Conservation (phyloP, 345 rosid genomes). For the Brassica incana region DNA sequence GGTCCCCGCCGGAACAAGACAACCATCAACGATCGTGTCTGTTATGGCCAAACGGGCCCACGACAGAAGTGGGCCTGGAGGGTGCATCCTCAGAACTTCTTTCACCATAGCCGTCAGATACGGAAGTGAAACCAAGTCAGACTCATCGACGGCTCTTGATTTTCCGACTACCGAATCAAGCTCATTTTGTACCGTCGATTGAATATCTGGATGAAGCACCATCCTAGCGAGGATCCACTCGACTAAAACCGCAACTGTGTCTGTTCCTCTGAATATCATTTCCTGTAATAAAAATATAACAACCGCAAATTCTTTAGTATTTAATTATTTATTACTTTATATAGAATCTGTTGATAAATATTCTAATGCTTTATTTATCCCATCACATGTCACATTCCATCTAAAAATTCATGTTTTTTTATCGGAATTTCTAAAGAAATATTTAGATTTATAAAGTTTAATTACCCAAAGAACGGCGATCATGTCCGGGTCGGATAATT, state of each 20-base stretch:
- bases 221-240: constrained; percentile 93
- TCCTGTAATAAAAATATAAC: constrained; percentile 47
- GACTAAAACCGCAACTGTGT: constrained; percentile 78
- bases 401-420: background rate
- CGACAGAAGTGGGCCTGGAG: constrained; percentile 93
- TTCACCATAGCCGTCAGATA: constrained; percentile 78
- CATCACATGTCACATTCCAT: constrained; percentile 15
- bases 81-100: constrained; percentile 81
- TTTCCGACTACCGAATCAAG: constrained; percentile 61
- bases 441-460: background rate
- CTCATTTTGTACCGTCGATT: constrained; percentile 70
- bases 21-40: constrained; percentile 70
- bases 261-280: constrained; percentile 91
- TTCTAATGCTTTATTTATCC: constrained; percentile 10
- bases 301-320: background rate
- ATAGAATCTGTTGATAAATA: constrained; percentile 30
- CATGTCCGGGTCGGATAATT: constrained; percentile 59
- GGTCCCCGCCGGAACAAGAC: constrained; percentile 81
- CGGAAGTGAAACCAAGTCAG: constrained; percentile 45
- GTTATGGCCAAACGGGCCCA: constrained; percentile 88
- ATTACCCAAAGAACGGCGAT: constrained; percentile 81
- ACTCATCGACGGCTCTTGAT: constrained; percentile 56
- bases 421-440: background rate
- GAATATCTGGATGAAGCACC: constrained; percentile 64
- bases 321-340: constrained; percentile 8